Evolutionary conservation across 2,329 filamentous ascomycete species (phyloP), one percentile per base, ranked within the genome.

Genomic region (Penicillium frequentans): DNA sequence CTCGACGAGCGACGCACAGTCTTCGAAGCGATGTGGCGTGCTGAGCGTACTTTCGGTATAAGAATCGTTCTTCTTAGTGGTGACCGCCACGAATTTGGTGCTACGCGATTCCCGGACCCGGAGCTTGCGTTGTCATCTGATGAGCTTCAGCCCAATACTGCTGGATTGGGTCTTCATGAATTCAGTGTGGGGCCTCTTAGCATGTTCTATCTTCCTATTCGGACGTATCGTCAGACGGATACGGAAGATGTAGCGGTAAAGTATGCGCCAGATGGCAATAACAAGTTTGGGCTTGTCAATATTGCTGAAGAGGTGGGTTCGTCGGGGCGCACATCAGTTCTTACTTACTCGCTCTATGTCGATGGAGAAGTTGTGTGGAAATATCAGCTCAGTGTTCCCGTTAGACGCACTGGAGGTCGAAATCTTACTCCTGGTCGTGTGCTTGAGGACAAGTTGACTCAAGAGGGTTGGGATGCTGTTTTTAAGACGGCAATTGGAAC

Each of bases 71-170:
- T 98, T 13, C 80, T 99, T 11, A 95, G 90, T 16, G 95, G 95
- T 1, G 95, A 99, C 69, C 83, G 95, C n/a, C 95, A 99, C 70
- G 95, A 99, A 73, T 98, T 98, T 73, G 95, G 90, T 1, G 93
- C 93, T 0, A 98, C 93, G 0, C 86, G 88, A 0, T 88, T 87
- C 66, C 84, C 84, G 9, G 82, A 84, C 14, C 76, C 74, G 1
- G 57, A 62, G 5, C 64, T 70, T 5, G 29, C 60, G 7, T 52
- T 68, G 2, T 49, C 57, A 1, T 31, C 59, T 5, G 54, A 64
- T 10, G 57, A 66, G 24, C 52, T 68, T 21, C 33, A 58, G 47
- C 59, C 68, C 5, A 60, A 64, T 52, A 68, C 62, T 21, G 61
- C 64, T 3, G 74, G 68, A 6, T 56, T 64, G 81, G 60, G 79